phyloP scores from a whole-genome alignment of 805 yeast species.

The Clavispora asparagi region DNA sequence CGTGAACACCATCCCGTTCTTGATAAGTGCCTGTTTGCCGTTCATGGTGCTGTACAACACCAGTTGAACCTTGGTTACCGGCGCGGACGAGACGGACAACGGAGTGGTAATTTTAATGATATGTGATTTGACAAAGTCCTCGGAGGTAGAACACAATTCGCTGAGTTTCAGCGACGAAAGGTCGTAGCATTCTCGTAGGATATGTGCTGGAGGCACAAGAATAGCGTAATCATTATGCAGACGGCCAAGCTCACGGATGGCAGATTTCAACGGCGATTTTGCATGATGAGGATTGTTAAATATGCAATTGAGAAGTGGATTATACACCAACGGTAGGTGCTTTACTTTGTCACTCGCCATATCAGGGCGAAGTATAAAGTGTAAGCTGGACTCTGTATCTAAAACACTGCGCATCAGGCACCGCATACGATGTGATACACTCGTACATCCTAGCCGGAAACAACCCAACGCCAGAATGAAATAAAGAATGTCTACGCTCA shows the following conservation, averaged over 20 bases:
- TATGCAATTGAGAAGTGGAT: slow-evolving; percentile 60
- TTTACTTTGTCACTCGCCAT: slow-evolving; percentile 4
- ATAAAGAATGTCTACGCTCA: too few species aligned
- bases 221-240: slow-evolving; percentile 50
- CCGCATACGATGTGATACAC: not conserved
- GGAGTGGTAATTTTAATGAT: slow-evolving; percentile 36
- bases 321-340: slow-evolving; percentile 50
- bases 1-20: slow-evolving; percentile 50
- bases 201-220: slow-evolving; percentile 57
- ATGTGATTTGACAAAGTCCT: slow-evolving; percentile 62
- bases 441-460: not conserved
- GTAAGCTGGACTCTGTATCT: not conserved
- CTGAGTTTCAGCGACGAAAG: slow-evolving; percentile 25
- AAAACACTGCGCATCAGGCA: not conserved
- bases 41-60: slow-evolving; percentile 49
- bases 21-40: slow-evolving; percentile 50
- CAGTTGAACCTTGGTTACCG: slow-evolving; percentile 30
- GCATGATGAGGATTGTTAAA: slow-evolving; percentile 53
- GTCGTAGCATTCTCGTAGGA: slow-evolving; percentile 34
- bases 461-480: not conserved
- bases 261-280: slow-evolving; percentile 42
- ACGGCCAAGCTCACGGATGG: slow-evolving; percentile 37
- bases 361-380: not conserved
- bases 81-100: slow-evolving; percentile 18
- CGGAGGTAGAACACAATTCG: slow-evolving; percentile 49